Base-by-base conservation (phyloP, 169 alveolate species). In the Eimeria sp. region DNA sequence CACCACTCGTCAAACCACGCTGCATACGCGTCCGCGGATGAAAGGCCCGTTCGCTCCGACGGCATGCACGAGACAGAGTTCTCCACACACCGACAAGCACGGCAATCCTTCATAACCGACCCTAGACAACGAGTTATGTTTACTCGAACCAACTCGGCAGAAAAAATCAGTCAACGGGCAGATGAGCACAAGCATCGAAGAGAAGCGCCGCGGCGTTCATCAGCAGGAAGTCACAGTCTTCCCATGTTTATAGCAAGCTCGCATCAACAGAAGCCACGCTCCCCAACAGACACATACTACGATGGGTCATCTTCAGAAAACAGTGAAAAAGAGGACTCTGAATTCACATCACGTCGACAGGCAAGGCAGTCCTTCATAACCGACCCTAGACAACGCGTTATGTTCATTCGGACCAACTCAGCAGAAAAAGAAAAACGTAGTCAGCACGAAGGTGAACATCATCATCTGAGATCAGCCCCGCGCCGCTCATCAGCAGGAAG, bases 221-320 rank as follows among this genome's bases (percentile, higher is more conserved):
- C 85, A 76, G 85, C 85, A 76, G 85, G 85, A 76, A 76, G 9
- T 60, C 85, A 76, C 85, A 76, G 85, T 27, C 85, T 76, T 10
- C 85, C 85, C 85, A 33, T 76, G 85, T 43, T 76, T 60, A 4
- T 76, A 76, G 85, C 85, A 10, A 49, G 20, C 13, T n/a, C 85
- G 18, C 85, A 76, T 56, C 52, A 76, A 33, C 85, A 76, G n/a
- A 49, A 49, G 18, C 6, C 85, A 76, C 85, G 37, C 11, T 56
- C 18, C 60, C 25, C 18, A 9, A 10, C 52, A 14, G 27, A 76
- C 37, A 18, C 3, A 0, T 33, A 49, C 27, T 18, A 18, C 11
- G 85, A 76, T 14, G 85, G 40, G 9, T 1, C 49, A 13, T 23
- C n/a, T 14, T 43, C 85, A 40, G n/a, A 10, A 9, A 14, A 37